Base-by-base conservation (phyloP, 495 filamentous ascomycete genomes). In the Penicillium salamii region DNA sequence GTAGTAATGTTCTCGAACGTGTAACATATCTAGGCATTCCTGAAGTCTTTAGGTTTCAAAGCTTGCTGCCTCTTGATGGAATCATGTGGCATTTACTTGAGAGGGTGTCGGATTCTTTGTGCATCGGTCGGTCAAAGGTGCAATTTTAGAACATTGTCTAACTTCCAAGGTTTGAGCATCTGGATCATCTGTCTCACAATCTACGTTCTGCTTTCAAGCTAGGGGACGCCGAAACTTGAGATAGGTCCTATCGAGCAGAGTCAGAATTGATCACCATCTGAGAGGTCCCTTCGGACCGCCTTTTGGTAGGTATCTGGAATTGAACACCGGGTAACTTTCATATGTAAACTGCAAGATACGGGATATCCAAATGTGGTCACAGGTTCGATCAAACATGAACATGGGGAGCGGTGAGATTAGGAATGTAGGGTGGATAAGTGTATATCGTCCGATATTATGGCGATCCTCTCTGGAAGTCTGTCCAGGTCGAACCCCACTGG, bases 361-460 rank as follows among this genome's bases (percentile, higher is more conserved):
- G 29, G 12, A 32, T 28, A 5, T 32, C 12, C 29, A 8, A 12
- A 32, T 8, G 3, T 7, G 29, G 29, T 32, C 29, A 32, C 29
- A 32, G 29, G 29, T 7, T 13, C 12, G 5, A 5, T 32, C 4
- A 28, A 28, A 5, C 24, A 5, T 9, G 9, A 12, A 8, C 29
- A 8, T 3, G 12, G 29, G 11, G 29, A 32, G 29, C 7, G 29
- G 29, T 32, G 29, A 32, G 12, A 3, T 11, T 32, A 32, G 29
- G 11, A 26, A 26, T 26, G 29, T 8, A 32, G 7, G 29, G 29
- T 11, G 29, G 12, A 32, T 7, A 7, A 8, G 28, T 19, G 29
- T 50, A 42, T 50, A 44, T 15, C 24, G 32, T n/a, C 36, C 31
- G 29, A 13, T 39, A 3, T 33, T 29, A 52, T 46, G 46, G 46